A percentile compares a stretch with the other conserved stretches of the same genome.
Conservation (phyloP, 129 eudicot genomes). For the Flaveria sonorensis region DNA sequence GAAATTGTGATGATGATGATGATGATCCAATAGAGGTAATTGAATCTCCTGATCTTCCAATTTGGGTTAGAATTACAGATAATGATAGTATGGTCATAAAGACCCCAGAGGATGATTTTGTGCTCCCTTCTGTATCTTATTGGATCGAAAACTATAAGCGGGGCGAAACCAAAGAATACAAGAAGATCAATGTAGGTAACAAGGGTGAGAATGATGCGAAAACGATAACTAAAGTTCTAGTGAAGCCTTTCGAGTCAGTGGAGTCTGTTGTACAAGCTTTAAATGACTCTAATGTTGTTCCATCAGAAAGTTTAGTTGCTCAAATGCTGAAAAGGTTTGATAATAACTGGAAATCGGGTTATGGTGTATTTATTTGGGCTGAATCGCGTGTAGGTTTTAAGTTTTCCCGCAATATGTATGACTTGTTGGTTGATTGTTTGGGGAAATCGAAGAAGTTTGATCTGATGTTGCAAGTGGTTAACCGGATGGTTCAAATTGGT, state of each 20-base stretch:
- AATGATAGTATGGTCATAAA: constrained; percentile 17
- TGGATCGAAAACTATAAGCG: constrained; percentile 58
- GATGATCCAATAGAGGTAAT: constrained; percentile 26
- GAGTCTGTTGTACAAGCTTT: constrained; percentile 53
- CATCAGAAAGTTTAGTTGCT: constrained; percentile 57
- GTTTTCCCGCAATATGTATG: constrained; percentile 50
- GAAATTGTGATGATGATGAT: constrained; percentile 11
- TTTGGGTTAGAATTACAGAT: constrained; percentile 62
- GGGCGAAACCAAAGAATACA: constrained; percentile 24
- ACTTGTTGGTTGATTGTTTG: constrained; percentile 69
- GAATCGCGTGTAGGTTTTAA: constrained; percentile 36
- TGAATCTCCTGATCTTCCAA: constrained; percentile 63
- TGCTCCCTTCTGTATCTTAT: constrained; percentile 59
- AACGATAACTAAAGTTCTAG: constrained; percentile 51
- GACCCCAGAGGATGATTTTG: constrained; percentile 62
- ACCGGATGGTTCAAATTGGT: constrained; percentile 54
- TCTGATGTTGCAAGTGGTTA: constrained; percentile 68
- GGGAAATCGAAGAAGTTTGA: constrained; percentile 71
- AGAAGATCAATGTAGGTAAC: constrained; percentile 3
- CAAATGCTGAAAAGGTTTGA: constrained; percentile 66
- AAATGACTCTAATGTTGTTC: constrained; percentile 33
- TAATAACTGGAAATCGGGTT: constrained; percentile 63
- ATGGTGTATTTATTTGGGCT: constrained; percentile 79
- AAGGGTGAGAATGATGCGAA: constrained; percentile 49
- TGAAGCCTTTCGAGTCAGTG: constrained; percentile 47